Percentiles rank a stretch among this genome's conserved stretches.
These are phyloP conservation scores for Diaporthe australafricana DNA, from an alignment of 2,329 filamentous ascomycete genomes.

Conservation along the genomic window DNA sequence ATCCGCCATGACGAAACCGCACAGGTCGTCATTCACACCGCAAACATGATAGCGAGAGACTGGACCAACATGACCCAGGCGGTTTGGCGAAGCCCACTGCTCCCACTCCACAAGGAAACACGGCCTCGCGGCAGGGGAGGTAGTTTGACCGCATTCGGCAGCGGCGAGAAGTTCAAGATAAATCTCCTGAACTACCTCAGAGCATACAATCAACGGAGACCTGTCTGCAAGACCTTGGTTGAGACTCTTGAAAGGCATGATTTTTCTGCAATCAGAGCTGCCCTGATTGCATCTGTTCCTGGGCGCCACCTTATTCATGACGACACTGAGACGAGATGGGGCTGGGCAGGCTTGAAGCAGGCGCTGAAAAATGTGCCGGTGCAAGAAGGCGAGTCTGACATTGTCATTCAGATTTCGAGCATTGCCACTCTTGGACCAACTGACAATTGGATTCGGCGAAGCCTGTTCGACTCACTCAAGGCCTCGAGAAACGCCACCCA, in stretches of 20 bases:
- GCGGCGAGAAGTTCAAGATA: constrained; percentile 77
- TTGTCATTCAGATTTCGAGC: constrained; percentile 79
- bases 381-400: constrained; percentile 53
- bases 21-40: constrained; percentile 87
- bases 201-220: constrained; percentile 72
- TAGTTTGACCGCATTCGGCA: constrained; percentile 58
- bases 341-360: constrained; percentile 77
- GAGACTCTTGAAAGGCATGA: constrained; percentile 72
- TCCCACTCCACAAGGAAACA: constrained; percentile 61
- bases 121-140: constrained; percentile 24
- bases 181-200: constrained; percentile 80
- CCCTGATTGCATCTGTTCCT: constrained; percentile 83
- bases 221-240: constrained; percentile 65
- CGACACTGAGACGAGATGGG: constrained; percentile 71
- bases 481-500: constrained; percentile 43
- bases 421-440: constrained; percentile 81
- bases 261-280: constrained; percentile 76
- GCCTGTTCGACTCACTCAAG: constrained; percentile 65
- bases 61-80: constrained; percentile 92
- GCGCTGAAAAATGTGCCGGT: constrained; percentile 67
- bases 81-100: constrained; percentile 80
- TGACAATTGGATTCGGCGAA: constrained; percentile 78
- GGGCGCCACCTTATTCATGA: constrained; percentile 68
- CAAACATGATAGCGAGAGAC: constrained; percentile 90
- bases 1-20: constrained; percentile 81